Base-by-base conservation (phyloP, 2,329 filamentous ascomycete species). In the Beauveria rudraprayagi region DNA sequence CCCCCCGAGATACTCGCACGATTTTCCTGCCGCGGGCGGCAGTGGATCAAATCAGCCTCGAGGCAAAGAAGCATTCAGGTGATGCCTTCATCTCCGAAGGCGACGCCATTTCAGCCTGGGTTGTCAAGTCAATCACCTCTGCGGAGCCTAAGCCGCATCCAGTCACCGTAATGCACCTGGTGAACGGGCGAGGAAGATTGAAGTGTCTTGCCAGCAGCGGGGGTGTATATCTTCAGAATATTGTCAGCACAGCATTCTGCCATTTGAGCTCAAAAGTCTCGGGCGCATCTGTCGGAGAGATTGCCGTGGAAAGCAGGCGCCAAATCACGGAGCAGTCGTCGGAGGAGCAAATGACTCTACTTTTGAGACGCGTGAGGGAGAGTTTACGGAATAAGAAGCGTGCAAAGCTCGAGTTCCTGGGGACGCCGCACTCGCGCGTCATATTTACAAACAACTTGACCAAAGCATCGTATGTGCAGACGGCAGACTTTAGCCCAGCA, bases 81-180 rank as follows among this genome's bases (percentile, higher is more conserved):
- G 6, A 40, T 5, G 14, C 57, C 14, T 80, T 78, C 60, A 56
- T 80, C 43, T 78, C 74, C 61, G 76, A 78, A 28, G 71, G 75
- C 28, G 78, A 80, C 56, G 67, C 79, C 10, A 65, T 80, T 7
- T 67, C 69, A 1, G 75, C 75, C 0, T 80, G 77, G 75, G 67
- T 70, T 62, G 66, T 70, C 26, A 62, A 64, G 4, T 40, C 62
- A 9, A 60, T 69, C 24, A 57, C 60, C 26, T 28, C 60, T 14
- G 48, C 63, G 24, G 56, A 62, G 55, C 48, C 63, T 6, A 24
- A 52, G 26, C 51, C 62, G n/a, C 60, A 66, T 7, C 62, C 68
- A 9, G 63, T 66, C 11, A 61, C 68, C 1, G 46, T 70, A 3
- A 50, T 56, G 56, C 62, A 63, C 44, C 63, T 66, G 17, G 55